Conservation (phyloP, 2,329 filamentous ascomycete species). For the Ceratocystis alfenasii region DNA sequence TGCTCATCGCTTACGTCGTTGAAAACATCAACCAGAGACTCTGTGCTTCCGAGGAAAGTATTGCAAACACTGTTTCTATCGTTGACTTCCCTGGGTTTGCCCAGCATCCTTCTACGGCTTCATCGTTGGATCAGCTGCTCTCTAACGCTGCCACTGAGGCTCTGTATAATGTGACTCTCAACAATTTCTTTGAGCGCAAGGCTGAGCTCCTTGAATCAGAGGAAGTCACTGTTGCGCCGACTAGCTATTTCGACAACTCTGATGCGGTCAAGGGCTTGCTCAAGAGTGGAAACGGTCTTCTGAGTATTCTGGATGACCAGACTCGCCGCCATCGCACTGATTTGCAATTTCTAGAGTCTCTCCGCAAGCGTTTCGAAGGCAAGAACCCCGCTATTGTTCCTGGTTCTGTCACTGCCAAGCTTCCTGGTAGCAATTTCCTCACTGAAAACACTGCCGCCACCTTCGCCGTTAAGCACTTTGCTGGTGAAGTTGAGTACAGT, state of each 20-base stretch:
- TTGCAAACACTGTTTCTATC: constrained; percentile 87
- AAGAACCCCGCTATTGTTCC: constrained; percentile 87
- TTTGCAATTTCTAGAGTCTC: constrained; percentile 76
- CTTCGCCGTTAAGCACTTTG: constrained; percentile 91
- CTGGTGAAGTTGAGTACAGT: constrained; percentile 90
- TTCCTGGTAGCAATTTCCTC: constrained; percentile 81
- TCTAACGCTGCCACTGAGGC: constrained; percentile 90
- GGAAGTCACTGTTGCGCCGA: constrained; percentile 78
- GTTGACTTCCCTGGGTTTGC: constrained; percentile 95
- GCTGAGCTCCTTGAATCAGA: constrained; percentile 89
- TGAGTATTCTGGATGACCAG: constrained; percentile 93
- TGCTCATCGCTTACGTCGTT: constrained; percentile 86
- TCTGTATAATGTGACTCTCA: constrained; percentile 83
- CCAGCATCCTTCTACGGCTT: constrained; percentile 70
- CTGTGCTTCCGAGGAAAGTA: constrained; percentile 74
- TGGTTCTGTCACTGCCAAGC: constrained; percentile 57
- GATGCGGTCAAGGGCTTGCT: constrained; percentile 85
- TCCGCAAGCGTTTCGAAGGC: constrained; percentile 84
- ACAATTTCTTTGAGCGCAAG: constrained; percentile 92
- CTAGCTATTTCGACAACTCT: constrained; percentile 95
- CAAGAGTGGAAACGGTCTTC: constrained; percentile 81
- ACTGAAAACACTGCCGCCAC: constrained; percentile 67
- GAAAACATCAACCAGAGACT: constrained; percentile 84
- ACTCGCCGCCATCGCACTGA: constrained; percentile 81
- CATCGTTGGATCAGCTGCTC: constrained; percentile 78